Percentiles rank a stretch among this genome's conserved stretches.
These are phyloP conservation scores for Pleoardoris graminearum DNA, from an alignment of 2,329 filamentous ascomycete genomes.

Conservation along the genomic window DNA sequence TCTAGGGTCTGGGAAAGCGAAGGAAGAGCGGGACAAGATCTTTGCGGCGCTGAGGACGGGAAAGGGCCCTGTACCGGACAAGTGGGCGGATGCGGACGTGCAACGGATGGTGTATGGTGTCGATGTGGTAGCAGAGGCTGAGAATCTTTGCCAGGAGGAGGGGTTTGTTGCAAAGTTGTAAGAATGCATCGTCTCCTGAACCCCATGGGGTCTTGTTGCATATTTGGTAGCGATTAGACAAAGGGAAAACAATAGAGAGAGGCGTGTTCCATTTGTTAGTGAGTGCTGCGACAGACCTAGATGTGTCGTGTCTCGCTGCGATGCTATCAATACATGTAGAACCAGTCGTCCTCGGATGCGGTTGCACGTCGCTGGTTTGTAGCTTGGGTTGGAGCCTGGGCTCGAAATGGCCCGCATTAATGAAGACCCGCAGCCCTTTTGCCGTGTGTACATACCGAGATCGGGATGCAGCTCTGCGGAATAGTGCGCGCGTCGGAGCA, in stretches of 20 bases:
- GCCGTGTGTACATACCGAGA: slow-evolving; percentile 1
- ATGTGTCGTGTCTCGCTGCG: too few species aligned
- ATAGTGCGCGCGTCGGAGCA: not conserved
- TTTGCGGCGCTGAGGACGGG: slow-evolving; percentile 54
- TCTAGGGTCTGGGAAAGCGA: slow-evolving; percentile 61
- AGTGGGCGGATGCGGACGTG: slow-evolving; percentile 57
- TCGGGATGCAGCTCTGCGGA: not conserved
- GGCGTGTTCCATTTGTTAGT: too few species aligned
- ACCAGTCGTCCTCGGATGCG: too few species aligned
- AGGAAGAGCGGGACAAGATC: slow-evolving; percentile 61
- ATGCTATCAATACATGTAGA: too few species aligned
- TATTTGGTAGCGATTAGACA: not conserved
- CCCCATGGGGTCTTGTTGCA: not conserved
- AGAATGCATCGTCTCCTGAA: not conserved
- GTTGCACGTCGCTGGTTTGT: too few species aligned
- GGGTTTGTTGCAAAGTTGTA: slow-evolving; percentile 30
- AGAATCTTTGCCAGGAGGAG: slow-evolving; percentile 47
- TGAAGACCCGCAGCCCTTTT: not conserved
- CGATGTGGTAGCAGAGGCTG: slow-evolving; percentile 51
- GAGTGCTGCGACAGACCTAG: too few species aligned
- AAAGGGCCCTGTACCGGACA: slow-evolving; percentile 53
- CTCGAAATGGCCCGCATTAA: too few species aligned
- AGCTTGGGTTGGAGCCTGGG: too few species aligned
- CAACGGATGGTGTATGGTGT: slow-evolving; percentile 54
- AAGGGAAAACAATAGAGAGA: too few species aligned